Base-by-base conservation (phyloP, 23 red algal species). In the Gracilaria gracilis region DNA sequence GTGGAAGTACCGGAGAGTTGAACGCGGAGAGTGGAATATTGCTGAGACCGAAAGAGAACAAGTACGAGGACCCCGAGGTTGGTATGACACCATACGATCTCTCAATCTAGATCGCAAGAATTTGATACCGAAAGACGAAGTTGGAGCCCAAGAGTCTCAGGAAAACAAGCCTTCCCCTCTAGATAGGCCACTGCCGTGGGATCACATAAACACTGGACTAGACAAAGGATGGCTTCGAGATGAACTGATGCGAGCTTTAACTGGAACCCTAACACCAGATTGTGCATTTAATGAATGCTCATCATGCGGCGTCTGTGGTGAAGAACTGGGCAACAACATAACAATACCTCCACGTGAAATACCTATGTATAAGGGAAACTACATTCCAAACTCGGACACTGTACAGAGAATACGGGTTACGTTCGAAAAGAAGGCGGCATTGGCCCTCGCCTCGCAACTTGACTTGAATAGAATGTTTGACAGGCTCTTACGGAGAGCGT, bases 151-250 rank as follows among this genome's bases (percentile, higher is more conserved):
- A 31, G 35, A n/a, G n/a, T n/a, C n/a, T n/a, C n/a, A n/a, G n/a
- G n/a, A 73, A 32, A 8, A 14, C 20, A 20, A 24, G 23, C 23
- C 5, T 24, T 55, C 44, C 23, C 93, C 84, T 19, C 78, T 95
- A 28, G 93, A 95, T 79, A 53, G 93, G 9, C 83, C 93, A 38
- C 37, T 95, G 64, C 93, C 93, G 38, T 95, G 93, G 93, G 93
- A 95, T 82, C 93, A 95, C 38, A 95, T 95, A 15, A 82, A 95
- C 38, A 55, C 57, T 42, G 93, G 93, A 23, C 32, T 95, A 14
- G 85, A 90, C 57, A 95, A 95, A 79, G 93, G 93, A 15, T 95
- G 93, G 93, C 35, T 95, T 27, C 85, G 93, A 59, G 93, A 95
- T 79, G 93, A 95, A 47, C 72, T 95, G 20, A 95, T 95, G 93